These are phyloP conservation scores for Sporothrix brasiliensis DNA, from an alignment of 2,329 filamentous ascomycete species.

Conservation along the genomic window DNA sequence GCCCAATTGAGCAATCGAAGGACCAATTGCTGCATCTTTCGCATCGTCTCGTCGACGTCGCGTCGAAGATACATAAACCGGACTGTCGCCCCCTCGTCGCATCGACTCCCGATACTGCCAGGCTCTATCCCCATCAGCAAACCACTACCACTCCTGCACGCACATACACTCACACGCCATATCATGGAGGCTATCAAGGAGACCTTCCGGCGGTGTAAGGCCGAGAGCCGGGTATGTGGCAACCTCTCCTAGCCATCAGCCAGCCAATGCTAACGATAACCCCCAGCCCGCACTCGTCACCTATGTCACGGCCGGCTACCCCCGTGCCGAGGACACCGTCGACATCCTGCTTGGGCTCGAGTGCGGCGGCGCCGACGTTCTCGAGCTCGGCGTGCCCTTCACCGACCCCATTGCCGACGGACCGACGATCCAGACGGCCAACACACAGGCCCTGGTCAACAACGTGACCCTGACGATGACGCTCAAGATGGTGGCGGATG, in stretches of 20 bases:
- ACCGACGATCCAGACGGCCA: conserved; percentile 93
- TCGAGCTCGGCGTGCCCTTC: conserved; percentile 95
- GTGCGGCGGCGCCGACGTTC: conserved; percentile 89
- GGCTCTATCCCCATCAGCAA: conserved; percentile 3
- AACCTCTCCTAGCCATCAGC: background rate
- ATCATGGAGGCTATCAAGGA: conserved; percentile 61
- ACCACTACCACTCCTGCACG: background rate
- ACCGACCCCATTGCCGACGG: conserved; percentile 98
- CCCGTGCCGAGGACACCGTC: conserved; percentile 77
- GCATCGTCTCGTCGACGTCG: background rate
- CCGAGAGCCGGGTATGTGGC: conserved; percentile 55
- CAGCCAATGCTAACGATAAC: no score
- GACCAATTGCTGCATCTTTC: background rate
- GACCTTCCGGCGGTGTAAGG: conserved; percentile 64
- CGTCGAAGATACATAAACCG: conserved; percentile 7
- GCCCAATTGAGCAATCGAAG: conserved; percentile 19
- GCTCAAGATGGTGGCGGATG: conserved; percentile 80
- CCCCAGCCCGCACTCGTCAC: conserved; percentile 80
- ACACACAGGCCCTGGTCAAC: conserved; percentile 86
- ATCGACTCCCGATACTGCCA: conserved; percentile 5
- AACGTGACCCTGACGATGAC: conserved; percentile 81
- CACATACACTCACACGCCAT: conserved; percentile 23
- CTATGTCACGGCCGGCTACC: conserved; percentile 94
- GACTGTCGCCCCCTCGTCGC: background rate
- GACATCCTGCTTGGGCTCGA: conserved; percentile 87